Evolutionary conservation across 495 filamentous ascomycete genomes (phyloP), one percentile per base, ranked within the genome.

Genomic region (Neurospora sublineolata): DNA sequence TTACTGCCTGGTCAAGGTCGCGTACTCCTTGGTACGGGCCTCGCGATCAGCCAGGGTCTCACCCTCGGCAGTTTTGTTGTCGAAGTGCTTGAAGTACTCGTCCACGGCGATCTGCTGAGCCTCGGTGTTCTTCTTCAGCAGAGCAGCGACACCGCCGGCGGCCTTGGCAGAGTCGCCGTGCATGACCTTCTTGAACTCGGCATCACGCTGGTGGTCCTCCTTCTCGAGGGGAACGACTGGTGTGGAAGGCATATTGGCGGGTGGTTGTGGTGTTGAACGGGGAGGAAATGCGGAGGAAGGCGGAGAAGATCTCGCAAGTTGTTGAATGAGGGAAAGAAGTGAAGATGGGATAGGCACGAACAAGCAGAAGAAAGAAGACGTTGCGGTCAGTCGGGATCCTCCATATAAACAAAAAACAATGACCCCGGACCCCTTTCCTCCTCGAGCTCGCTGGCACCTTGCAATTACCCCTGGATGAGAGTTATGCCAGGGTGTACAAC

Each of bases 1-100:
- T 73, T 89, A 94, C 91, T 98, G 95, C 85, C 92, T 90, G 41
- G 96, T 98, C 75, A 98, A 82, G 38, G 94, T 97, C 68, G 96
- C 96, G 81, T 99, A 99, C 84, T 97, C 94, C 46, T 88, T 89
- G 72, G 89, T 90, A 77, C 95, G 90, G 73, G 92, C 88, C 89
- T 92, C 91, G 76, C 95, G 89, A 73, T 86, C 90, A 71, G 88
- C 91, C 37, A 88, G 87, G 0, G 94, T 99, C 87, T 99, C 95
- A 33, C 86, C 85, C 52, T 85, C 88, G 44, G 94, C 92, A 71
- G 80, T 80, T 85, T 98, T 95, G 86, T 96, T 93, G 83, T 99
- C 95, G 92, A 94, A 99, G 82, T 97, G 97, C 89, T 97, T 99
- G 89, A 97, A 98, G 85, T 99, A 99, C 82, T 98, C 94, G 77